phyloP scores from a whole-genome alignment of 495 filamentous ascomycete species.

The Pyrenula aspistea region DNA sequence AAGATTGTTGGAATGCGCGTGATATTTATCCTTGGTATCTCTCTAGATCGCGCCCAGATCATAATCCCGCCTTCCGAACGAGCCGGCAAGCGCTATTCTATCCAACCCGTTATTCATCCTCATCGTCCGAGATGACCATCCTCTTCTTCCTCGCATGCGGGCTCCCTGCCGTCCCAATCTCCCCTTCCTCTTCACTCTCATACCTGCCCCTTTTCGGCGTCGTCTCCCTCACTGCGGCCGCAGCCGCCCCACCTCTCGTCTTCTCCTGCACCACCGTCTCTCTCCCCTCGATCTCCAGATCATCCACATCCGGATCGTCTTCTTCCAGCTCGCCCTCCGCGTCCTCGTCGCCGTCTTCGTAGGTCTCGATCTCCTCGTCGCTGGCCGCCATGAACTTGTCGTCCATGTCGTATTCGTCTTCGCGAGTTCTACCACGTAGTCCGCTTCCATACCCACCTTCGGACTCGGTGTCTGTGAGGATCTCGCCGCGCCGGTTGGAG shows the following conservation, averaged over 20 bases:
- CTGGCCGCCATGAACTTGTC: conserved; percentile 69
- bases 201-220: not conserved
- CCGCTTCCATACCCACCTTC: conserved; percentile 46
- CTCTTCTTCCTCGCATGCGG: conserved; percentile 1
- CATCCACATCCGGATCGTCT: conserved; percentile 45
- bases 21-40: too few species aligned
- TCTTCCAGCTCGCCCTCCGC: conserved; percentile 49
- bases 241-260: not conserved
- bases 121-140: conserved; percentile 1
- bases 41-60: too few species aligned
- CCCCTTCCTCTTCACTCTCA: not conserved
- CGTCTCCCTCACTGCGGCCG: not conserved
- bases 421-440: conserved; percentile 45
- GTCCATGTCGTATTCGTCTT: conserved; percentile 77
- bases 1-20: too few species aligned
- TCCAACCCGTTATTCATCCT: not conserved
- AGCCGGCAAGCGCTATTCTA: too few species aligned
- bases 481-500: conserved; percentile 36
- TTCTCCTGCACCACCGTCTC: not conserved
- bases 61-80: too few species aligned
- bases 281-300: conserved; percentile 39
- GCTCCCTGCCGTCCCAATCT: not conserved
- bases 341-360: conserved; percentile 48
- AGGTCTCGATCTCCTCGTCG: conserved; percentile 55
- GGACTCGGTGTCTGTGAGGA: conserved; percentile 42